Base-by-base conservation (phyloP, 2,329 filamentous ascomycete species). In the Epichloe aotearoae region DNA sequence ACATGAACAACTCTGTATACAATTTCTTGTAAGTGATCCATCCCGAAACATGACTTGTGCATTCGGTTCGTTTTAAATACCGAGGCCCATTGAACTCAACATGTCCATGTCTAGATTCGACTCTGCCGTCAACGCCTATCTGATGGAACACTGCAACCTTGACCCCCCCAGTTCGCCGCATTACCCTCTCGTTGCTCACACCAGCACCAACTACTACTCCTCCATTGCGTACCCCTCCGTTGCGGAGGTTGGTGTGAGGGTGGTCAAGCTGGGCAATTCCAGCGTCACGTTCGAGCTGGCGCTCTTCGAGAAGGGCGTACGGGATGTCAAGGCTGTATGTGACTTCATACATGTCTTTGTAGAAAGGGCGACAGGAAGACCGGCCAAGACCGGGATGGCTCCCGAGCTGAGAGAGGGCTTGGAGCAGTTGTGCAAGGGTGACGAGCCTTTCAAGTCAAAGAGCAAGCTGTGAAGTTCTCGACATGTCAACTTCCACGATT, bases 271-370 rank as follows among this genome's bases (percentile, higher is more conserved):
- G 7, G 89, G 90, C 4, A 86, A 80, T 58, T 88, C 86, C 26
- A 95, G 88, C 61, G 89, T 95, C 8, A 86, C 82, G 12, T 97
- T 95, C 62, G 91, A 97, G 63, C 80, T 95, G 52, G 93, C 82
- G 0, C 75, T 97, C 1, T 97, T 96, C 61, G 83, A 88, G 62
- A 75, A 79, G 53, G 87, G 84, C 0, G 70, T 82, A 2, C 80
- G 87, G 1, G 71, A 77, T 19, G 87, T 93, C 10, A 88, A 85
- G 62, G 88, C 88, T 11, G 88, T 95, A 1, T 89, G 89, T 1
- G 84, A 86, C 58, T 89, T 93, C 62, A 77, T 88, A 14, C 90
- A 95, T 64, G 88, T 95, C 11, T 95, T 91, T 69, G 86, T 94
- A n/a, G 80, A 90, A 53, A 76, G 86, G 48, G 74, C 75, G 38